Evolutionary conservation across 108 stramenopile species (phyloP).

Genomic region (Nitzschia sp.): DNA sequence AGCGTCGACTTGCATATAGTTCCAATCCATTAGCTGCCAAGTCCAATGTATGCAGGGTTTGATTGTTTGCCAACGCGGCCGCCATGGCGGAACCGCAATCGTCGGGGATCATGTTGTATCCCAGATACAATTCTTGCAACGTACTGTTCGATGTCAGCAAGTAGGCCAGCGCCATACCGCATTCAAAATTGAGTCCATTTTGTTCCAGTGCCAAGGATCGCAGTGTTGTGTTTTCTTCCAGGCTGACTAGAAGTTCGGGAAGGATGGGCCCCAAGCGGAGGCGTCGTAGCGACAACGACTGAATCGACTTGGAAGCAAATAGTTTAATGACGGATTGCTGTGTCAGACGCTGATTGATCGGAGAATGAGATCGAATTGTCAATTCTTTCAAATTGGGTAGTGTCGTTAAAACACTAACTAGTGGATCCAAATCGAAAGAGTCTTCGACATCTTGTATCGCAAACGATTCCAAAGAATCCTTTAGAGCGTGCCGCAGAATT

Average conservation of each 20-base stretch:
- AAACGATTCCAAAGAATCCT: conserved; percentile 1
- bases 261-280: not conserved
- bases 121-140: not conserved
- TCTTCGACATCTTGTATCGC: conserved; percentile 12
- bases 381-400: not conserved
- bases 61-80: not conserved
- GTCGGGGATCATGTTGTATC: conserved; percentile 12
- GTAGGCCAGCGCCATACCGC: conserved; percentile 16
- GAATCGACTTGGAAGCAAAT: conserved; percentile 8
- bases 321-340: not conserved
- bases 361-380: not conserved
- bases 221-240: conserved; percentile 12
- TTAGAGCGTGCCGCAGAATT: not conserved
- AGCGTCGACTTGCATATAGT: not conserved
- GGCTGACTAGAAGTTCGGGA: not conserved
- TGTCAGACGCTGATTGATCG: not conserved
- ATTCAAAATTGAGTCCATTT: not conserved
- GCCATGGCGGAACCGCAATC: conserved; percentile 1
- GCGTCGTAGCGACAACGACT: conserved; percentile 7
- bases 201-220: not conserved
- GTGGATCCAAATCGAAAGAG: conserved; percentile 7
- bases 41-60: not conserved
- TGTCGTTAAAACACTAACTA: not conserved
- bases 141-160: not conserved
- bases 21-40: conserved; percentile 3